Percentiles rank a stretch among this genome's conserved stretches.
Evolutionary conservation across 495 filamentous ascomycete genomes (phyloP).

Genomic region (Astrothelium macrocarpum): DNA sequence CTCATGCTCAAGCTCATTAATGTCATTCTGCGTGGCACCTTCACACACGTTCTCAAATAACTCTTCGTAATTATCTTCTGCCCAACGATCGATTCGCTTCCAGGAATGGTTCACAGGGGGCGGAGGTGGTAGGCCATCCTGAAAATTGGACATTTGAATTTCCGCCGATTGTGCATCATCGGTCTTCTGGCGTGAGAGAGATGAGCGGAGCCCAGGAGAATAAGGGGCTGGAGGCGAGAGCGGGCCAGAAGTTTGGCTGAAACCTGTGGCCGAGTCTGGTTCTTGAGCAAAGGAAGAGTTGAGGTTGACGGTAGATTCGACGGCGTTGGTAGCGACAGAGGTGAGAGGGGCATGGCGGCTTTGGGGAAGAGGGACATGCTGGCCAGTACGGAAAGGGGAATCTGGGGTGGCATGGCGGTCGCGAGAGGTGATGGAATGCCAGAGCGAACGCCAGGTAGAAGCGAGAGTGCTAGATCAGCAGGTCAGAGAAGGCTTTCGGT

Average conservation of each 20-base stretch:
- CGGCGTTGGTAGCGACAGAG: constrained; percentile 53
- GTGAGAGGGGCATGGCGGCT: constrained; percentile 32
- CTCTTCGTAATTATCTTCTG: constrained; percentile 90
- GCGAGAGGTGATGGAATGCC: constrained; percentile 82
- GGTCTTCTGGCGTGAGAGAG: constrained; percentile 52
- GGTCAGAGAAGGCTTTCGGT: not conserved
- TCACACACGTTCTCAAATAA: constrained; percentile 87
- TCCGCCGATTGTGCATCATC: constrained; percentile 61
- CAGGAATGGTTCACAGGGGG: constrained; percentile 84
- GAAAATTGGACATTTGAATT: constrained; percentile 95
- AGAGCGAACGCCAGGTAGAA: constrained; percentile 66
- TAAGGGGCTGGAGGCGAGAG: constrained; percentile 60
- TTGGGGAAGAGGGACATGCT: constrained; percentile 30
- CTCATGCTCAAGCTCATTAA: constrained; percentile 94
- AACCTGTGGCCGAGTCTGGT: constrained; percentile 38
- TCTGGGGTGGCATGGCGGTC: constrained; percentile 39
- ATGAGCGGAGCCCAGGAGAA: constrained; percentile 79
- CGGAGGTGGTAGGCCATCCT: constrained; percentile 79
- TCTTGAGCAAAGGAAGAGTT: constrained; percentile 62
- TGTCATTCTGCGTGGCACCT: constrained; percentile 82
- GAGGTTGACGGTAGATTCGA: constrained; percentile 39
- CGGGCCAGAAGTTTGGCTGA: constrained; percentile 49
- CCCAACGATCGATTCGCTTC: constrained; percentile 87
- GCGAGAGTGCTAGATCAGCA: constrained; percentile 31
- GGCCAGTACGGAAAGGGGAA: constrained; percentile 35